Evolutionary conservation across 768 basidiomycete genomes (phyloP).

Genomic region (Suillus lakei): DNA sequence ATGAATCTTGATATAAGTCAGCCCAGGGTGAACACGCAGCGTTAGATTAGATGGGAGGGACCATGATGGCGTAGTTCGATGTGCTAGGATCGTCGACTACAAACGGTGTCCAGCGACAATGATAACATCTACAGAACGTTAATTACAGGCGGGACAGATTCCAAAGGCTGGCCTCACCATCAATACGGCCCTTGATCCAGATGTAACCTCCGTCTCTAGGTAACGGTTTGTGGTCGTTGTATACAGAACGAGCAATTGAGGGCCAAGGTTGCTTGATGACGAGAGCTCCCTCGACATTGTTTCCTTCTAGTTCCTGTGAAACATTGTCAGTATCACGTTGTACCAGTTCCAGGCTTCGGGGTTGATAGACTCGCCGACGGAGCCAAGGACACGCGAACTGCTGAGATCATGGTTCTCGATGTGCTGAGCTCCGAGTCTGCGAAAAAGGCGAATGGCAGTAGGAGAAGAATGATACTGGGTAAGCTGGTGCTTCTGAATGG

Average conservation of each 20-base stretch:
- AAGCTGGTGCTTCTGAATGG: constrained; percentile 88
- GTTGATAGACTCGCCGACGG: constrained; percentile 98
- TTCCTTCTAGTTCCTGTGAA: constrained; percentile 67
- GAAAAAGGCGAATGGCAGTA: constrained; percentile 92
- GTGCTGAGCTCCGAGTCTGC: constrained; percentile 84
- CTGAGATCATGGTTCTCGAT: constrained; percentile 83
- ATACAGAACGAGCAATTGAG: constrained; percentile 91
- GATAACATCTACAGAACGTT: constrained; percentile 73
- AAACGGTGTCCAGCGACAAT: constrained; percentile 99
- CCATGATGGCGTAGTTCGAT: constrained; percentile 95
- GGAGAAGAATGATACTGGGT: constrained; percentile 97
- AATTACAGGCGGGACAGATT: constrained; percentile 3
- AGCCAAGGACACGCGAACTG: constrained; percentile 84
- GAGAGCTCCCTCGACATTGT: constrained; percentile 89
- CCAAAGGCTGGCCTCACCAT: constrained; percentile 58
- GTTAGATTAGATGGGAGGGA: constrained; percentile 95
- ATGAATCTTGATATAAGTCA: constrained; percentile 95
- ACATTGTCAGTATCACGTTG: constrained; percentile 51
- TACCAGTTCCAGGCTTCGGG: constrained; percentile 99
- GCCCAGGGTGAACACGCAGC: constrained; percentile 97
- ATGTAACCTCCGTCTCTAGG: constrained; percentile 90
- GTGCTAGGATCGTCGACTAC: constrained; percentile 93
- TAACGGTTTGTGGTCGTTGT: constrained; percentile 89
- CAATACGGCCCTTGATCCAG: constrained; percentile 98
- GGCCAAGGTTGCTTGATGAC: constrained; percentile 91